These are phyloP conservation scores for Anacardium occidentale DNA, from an alignment of 345 rosid species.

Conservation along the genomic window DNA sequence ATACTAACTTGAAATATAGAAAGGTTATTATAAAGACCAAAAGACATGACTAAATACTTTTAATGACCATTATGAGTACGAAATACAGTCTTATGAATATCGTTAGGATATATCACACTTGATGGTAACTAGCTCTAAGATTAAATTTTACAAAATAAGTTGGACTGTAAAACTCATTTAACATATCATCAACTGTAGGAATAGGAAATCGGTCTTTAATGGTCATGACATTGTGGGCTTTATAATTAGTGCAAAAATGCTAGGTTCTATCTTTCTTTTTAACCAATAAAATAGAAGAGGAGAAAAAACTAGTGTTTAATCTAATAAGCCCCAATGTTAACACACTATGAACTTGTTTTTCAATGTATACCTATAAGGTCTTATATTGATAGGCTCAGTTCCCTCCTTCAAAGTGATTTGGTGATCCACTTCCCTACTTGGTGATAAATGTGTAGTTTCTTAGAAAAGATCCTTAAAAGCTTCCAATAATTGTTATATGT, in stretches of 20 bases:
- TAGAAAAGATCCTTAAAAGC: no score
- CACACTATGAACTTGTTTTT: no score
- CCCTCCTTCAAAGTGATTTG: no score
- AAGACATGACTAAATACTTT: neutral
- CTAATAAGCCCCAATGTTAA: no score
- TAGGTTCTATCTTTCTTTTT: no score
- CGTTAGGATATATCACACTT: neutral
- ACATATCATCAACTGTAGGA: conserved; percentile 8
- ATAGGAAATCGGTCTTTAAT: neutral
- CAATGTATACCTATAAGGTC: no score
- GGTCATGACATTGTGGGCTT: neutral
- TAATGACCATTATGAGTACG: neutral
- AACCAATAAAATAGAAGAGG: no score
- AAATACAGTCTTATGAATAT: neutral
- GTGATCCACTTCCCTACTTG: no score
- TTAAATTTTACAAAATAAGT: conserved; percentile 2
- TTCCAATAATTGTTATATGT: no score
- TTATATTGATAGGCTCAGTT: no score
- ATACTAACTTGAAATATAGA: neutral
- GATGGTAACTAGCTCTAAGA: neutral
- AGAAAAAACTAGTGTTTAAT: no score
- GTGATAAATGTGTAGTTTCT: no score
- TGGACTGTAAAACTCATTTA: neutral
- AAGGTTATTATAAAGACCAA: neutral
- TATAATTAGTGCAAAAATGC: neutral